Percentiles rank a stretch among this genome's conserved stretches.
Conservation (phyloP, 2,329 filamentous ascomycete genomes). For the Emergomyces pasteurianus region DNA sequence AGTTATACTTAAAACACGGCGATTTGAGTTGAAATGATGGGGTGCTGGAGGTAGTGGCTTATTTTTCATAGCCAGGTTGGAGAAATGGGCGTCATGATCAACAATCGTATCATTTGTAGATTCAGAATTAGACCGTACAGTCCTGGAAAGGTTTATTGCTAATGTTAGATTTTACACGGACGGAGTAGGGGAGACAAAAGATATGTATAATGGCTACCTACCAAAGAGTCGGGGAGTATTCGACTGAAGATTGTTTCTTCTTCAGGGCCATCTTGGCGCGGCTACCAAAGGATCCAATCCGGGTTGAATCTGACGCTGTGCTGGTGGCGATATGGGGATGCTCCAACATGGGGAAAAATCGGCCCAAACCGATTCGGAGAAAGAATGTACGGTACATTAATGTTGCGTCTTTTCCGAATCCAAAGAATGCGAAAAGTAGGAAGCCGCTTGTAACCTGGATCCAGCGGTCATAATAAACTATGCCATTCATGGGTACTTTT, state of each 20-base stretch:
- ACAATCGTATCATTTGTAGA: conserved; percentile 1
- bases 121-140: neutral
- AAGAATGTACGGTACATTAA: conserved; percentile 41
- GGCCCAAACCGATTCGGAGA: conserved; percentile 30
- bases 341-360: conserved; percentile 18
- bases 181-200: too few relatives aligned
- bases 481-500: conserved; percentile 35
- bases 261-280: conserved; percentile 18
- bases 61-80: neutral
- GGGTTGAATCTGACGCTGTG: conserved; percentile 6
- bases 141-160: neutral
- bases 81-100: neutral
- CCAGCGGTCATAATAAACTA: conserved; percentile 45
- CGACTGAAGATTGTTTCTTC: conserved; percentile 9
- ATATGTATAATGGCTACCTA: neutral
- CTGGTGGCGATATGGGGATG: conserved; percentile 11
- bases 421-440: conserved; percentile 52
- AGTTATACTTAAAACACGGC: neutral
- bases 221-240: neutral
- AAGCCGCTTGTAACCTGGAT: conserved; percentile 42
- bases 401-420: conserved; percentile 49
- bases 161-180: neutral
- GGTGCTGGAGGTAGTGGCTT: conserved; percentile 1
- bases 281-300: conserved; percentile 16
- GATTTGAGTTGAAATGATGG: neutral